Evolutionary conservation across 768 basidiomycete genomes (phyloP), one percentile per base, ranked within the genome.

Genomic region (Gautieria morchelliformis): DNA sequence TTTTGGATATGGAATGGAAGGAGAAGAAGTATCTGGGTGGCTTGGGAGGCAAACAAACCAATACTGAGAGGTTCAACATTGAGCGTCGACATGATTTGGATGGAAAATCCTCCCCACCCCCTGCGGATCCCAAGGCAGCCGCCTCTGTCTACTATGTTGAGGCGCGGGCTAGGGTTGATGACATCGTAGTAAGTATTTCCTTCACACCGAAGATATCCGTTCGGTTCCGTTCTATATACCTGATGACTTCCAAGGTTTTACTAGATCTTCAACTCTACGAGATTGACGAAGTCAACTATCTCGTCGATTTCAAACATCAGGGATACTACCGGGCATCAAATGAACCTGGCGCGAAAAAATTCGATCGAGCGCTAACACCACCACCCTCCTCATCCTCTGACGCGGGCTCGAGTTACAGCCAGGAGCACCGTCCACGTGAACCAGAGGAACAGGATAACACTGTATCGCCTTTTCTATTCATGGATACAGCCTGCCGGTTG

Each of bases 241-340:
- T 27, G 52, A 30, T 39, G 53, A 51, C 24, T 52, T 24, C 22
- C 30, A 65, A 94, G 93, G 84, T 96, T 6, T 76, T 96, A 37
- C 97, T 97, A 93, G 96, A 99, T 70, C 79, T 99, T 1, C 93
- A 97, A 64, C 79, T 98, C 40, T 99, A 98, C 69, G 89, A 91
- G 78, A 92, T 99, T 19, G 95, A 99, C 67, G 84, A 85, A 22
- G 84, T 85, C 69, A 97, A 97, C 72, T 98, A 97, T 71, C 80
- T 99, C 30, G 96, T 99, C 57, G 95, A 98, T 68, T 99, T 99
- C 72, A 87, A 96, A 64, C 94, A 98, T 74, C 92, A 96, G 70
- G 93, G 92, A 67, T 89, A 93, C 52, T 96, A 97, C 71, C 79
- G 75, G 62, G 90, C 89, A 6, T 82, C 81, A 1, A 75, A 75